Evolutionary conservation across 495 filamentous ascomycete species (phyloP), one percentile per base, ranked within the genome.

Genomic region (Trichoderma erinaceum): DNA sequence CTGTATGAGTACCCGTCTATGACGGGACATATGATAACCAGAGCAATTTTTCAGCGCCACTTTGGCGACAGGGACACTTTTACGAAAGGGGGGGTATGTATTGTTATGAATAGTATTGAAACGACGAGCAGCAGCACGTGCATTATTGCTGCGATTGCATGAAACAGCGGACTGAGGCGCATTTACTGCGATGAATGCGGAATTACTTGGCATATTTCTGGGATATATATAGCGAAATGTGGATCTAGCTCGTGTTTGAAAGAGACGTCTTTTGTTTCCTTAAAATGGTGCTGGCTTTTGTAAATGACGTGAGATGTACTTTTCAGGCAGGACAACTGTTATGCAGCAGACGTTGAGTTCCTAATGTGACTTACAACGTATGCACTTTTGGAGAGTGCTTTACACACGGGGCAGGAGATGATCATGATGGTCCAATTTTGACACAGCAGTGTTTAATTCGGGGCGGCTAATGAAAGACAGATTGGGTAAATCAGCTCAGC

Each of bases 111-210:
- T 32, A 38, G 35, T 38, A 38, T 18, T 32, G 50, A n/a, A 61
- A 61, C 56, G 56, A 25, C n/a, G 50, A 56, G 50, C 50, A 12
- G n/a, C 50, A 56, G 50, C n/a, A 56, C 50, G n/a, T 56, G 21
- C 50, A 23, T 25, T 11, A n/a, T 25, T 61, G 56, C 56, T 27
- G 23, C 27, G 4, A 23, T 61, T 27, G 56, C 25, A 61, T 61
- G 56, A 61, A 61, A 61, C 56, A 21, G 56, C 56, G 56, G 56
- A 61, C 16, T 25, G 27, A 32, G 56, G 56, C 56, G 56, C 25
- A 61, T 61, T 16, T 61, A 10, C 11, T 61, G 56, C 27, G 56
- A 61, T 32, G 56, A 27, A 23, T n/a, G n/a, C 48, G 48, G 48
- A 52, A n/a, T 38, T 38, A n/a, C 13, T 56, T 27, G 27, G 56